Conservation (phyloP, 148 eudicot species). For the Camellia granthamiana region DNA sequence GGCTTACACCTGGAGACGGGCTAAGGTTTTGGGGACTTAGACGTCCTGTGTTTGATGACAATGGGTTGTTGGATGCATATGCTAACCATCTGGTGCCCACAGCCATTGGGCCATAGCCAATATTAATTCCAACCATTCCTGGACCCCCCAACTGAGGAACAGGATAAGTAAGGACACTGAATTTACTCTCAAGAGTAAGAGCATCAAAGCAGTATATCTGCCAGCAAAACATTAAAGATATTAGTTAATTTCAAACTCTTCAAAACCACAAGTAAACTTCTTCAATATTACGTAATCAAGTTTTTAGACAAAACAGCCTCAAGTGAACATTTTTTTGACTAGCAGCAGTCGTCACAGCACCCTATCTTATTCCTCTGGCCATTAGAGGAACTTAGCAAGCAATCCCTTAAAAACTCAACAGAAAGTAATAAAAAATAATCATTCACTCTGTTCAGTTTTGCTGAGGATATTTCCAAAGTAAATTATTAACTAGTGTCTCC, state of each 20-base stretch:
- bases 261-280: not conserved
- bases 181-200: constrained; percentile 80
- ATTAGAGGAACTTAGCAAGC: not conserved
- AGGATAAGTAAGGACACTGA: constrained; percentile 90
- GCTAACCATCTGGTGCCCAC: constrained; percentile 98
- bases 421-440: not conserved
- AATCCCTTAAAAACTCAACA: not conserved
- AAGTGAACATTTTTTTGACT: not conserved
- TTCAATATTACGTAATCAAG: not conserved
- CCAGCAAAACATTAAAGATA: constrained; percentile 16
- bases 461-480: not conserved
- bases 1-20: constrained; percentile 81
- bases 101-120: constrained; percentile 95
- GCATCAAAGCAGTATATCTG: constrained; percentile 98
- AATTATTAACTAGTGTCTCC: not conserved
- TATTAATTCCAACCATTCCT: constrained; percentile 62
- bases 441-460: not conserved
- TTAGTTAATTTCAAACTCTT: constrained; percentile 8
- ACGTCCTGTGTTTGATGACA: constrained; percentile 70
- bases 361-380: not conserved
- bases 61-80: constrained; percentile 79
- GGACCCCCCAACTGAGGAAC: constrained; percentile 72
- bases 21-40: constrained; percentile 87
- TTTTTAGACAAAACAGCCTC: not conserved
- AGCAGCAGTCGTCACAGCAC: not conserved